Base-by-base conservation (phyloP, 371 early-diverging fungal species). In the Mucor velutinosus region DNA sequence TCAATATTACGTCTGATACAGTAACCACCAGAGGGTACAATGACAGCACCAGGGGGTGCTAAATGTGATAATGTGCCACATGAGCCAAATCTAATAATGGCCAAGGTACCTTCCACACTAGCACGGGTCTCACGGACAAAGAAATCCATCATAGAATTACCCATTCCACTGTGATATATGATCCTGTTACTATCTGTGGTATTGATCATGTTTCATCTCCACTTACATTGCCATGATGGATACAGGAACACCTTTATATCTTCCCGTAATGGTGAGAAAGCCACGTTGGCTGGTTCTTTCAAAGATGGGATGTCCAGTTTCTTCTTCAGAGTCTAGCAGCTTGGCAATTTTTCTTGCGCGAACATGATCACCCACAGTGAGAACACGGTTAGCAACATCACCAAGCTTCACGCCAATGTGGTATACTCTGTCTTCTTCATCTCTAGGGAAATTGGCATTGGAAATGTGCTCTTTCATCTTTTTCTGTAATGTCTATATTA, bases 101-200 rank as follows among this genome's bases (percentile, higher is more conserved):
- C 75, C 78, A 98, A 73, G 7, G 92, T 91, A 1, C 98, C 98
- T 30, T 88, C 80, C 1, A 92, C 92, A 39, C 94, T 90, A 32
- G 93, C 93, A 45, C 98, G 87, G 27, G 89, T 84, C 76, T 98
- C 98, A 27, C 98, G 87, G 15, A 98, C 89, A 68, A 97, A 91
- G 69, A 97, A 94, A 76, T 97, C 98, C 92, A 95, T 94, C 94
- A 95, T 96, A 3, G 92, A 75, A 11, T 87, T 77, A 39, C 98
- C 97, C 92, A 89, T 88, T 25, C 84, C 84, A 72, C 84, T 83
- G 39, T 25, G 14, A 35, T 17, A 41, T 32, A 37, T 30, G 37
- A 45, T 39, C 29, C 47, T 60, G 11, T 56, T 69, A 35, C 43
- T 61, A 43, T n/a, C 7, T 30, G 15, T 3, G 0, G 55, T 60